phyloP scores from a whole-genome alignment of 345 rosid genomes.

The Pugionium dolabratum region DNA sequence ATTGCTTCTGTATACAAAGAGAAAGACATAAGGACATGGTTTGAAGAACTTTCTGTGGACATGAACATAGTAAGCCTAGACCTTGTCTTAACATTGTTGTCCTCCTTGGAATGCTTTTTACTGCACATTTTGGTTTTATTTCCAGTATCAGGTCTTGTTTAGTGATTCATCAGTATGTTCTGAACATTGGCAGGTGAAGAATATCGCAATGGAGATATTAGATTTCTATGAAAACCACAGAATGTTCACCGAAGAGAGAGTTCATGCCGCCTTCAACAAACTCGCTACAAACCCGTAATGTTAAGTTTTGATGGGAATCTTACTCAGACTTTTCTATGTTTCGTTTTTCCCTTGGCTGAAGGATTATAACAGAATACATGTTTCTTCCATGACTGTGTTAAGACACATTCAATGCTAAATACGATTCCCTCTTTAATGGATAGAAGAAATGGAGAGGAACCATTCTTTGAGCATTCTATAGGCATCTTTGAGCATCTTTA shows the following conservation, averaged over 20 bases:
- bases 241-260: conserved; percentile 46
- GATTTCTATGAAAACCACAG: conserved; percentile 56
- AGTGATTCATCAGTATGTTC: neutral
- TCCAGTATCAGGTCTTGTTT: neutral
- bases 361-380: too few species aligned
- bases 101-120: neutral
- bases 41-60: conserved; percentile 96
- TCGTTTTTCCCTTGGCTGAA: neutral
- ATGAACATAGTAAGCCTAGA: conserved; percentile 72
- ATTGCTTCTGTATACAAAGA: conserved; percentile 76
- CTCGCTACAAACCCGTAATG: conserved; percentile 55
- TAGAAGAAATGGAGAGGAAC: too few species aligned
- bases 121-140: neutral
- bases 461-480: too few species aligned
- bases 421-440: too few species aligned
- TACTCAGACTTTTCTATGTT: conserved; percentile 5
- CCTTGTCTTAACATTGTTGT: too few species aligned
- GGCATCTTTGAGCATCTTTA: too few species aligned
- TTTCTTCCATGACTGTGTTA: too few species aligned
- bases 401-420: too few species aligned
- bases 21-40: conserved; percentile 84
- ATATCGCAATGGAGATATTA: conserved; percentile 56
- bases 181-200: conserved; percentile 49
- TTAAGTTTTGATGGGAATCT: conserved; percentile 13
- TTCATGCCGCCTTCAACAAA: conserved; percentile 53